Conservation (phyloP, 106 monocot genomes). For the Phalaenopsis equestris region DNA sequence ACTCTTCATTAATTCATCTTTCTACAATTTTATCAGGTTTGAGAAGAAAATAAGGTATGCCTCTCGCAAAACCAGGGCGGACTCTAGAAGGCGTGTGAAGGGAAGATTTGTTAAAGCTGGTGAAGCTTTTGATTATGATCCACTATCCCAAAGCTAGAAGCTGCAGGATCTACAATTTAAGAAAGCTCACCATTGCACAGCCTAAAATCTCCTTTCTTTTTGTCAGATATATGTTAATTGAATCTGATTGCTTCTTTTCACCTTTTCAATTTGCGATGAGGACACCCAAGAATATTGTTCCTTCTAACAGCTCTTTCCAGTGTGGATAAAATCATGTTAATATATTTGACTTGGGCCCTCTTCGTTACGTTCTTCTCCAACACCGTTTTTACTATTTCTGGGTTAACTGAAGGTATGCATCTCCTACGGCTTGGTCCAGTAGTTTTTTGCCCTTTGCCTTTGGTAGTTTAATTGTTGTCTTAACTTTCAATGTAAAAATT, state of each 20-base stretch:
- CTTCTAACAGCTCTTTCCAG: background rate
- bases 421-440: background rate
- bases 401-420: background rate
- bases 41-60: constrained; percentile 65
- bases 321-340: too few species aligned
- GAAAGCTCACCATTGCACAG: background rate
- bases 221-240: background rate
- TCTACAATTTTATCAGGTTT: constrained; percentile 22
- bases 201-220: background rate
- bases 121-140: constrained; percentile 56
- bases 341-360: background rate
- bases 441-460: background rate
- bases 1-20: background rate
- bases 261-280: background rate
- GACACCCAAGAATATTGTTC: background rate
- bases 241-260: background rate
- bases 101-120: constrained; percentile 53
- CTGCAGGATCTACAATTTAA: constrained; percentile 8
- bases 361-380: background rate
- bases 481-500: background rate
- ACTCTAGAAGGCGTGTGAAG: constrained; percentile 42
- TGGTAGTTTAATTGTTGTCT: background rate
- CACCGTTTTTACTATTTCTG: background rate
- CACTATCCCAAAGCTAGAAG: constrained; percentile 21
- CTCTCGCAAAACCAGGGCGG: constrained; percentile 52